Conservation (phyloP, 176 grass and related monocot species). For the Poa annua region DNA sequence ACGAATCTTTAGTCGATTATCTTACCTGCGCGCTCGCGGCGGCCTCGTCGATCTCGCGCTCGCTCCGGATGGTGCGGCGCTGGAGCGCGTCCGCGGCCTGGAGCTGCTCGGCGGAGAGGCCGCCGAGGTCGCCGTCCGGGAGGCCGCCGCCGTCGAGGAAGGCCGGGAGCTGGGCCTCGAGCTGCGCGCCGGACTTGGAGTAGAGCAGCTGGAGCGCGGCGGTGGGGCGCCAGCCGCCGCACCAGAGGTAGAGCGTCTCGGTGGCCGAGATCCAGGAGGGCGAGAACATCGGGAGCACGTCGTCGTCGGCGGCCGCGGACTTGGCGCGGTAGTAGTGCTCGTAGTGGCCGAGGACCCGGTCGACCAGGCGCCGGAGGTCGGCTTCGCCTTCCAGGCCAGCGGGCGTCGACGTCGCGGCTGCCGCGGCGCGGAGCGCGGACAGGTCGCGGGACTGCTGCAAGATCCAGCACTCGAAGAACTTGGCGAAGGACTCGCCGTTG, state of each 20-base stretch:
- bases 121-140: conserved; percentile 36
- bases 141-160: conserved; percentile 30
- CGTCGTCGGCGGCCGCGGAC: conserved; percentile 39
- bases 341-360: conserved; percentile 62
- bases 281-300: conserved; percentile 64
- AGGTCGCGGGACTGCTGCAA: conserved; percentile 65
- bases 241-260: conserved; percentile 81
- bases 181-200: conserved; percentile 71
- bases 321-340: conserved; percentile 76
- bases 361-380: conserved; percentile 43
- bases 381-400: neutral
- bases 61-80: conserved; percentile 44
- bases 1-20: neutral
- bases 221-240: conserved; percentile 77
- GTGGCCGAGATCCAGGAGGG: conserved; percentile 76
- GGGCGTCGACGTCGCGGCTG: neutral
- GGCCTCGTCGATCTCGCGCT: conserved; percentile 63
- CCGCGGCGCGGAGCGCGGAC: conserved; percentile 51
- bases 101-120: conserved; percentile 54
- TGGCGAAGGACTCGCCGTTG: conserved; percentile 37
- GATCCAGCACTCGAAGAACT: conserved; percentile 62
- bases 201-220: conserved; percentile 75
- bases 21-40: conserved; percentile 48
- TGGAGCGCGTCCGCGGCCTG: conserved; percentile 56
- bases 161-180: conserved; percentile 46